Base-by-base conservation (phyloP, 306 rosid species). In the Lathyrus tuberosus region DNA sequence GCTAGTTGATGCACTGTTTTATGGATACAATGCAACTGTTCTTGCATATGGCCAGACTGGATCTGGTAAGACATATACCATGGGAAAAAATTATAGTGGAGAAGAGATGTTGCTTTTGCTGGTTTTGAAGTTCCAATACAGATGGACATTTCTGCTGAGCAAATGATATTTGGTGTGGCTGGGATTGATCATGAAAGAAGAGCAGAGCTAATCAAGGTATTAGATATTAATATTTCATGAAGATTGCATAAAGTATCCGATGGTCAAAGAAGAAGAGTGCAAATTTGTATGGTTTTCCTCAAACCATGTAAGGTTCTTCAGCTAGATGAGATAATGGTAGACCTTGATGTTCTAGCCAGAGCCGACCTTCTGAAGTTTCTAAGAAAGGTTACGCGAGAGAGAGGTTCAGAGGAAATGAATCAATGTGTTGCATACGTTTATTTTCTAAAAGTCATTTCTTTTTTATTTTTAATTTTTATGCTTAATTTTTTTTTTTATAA, bases 1-100 rank as follows among this genome's bases (percentile, higher is more conserved):
- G 0, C 81, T 95, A 2, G 96, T 95, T 8, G 96, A 91, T 47
- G 97, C 97, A 0, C 84, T 95, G 7, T 84, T 87, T 64, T 83
- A 84, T 54, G 99, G 99, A 4, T 95, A 95, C 62, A 95, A 95
- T 72, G 97, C 99, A 28, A 95, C 99, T 0, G 99, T 95, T 54
- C 95, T 95, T 52, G 99, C 99, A 3, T 95, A 89, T 65, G 99
- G 99, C 5, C 99, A 95, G 99, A 95, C 99, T 30, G 99, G 97
- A 67, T 95, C 99, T 1, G 96, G 99, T 18, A 91, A 95, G 73
- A 95, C 95, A 1, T 95, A 82, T 9, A 82, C 86, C 5, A 82
- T 82, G 86, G 86, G 97, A 2, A 95, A 97, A 57, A 95, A 89
- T 71, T 95, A 91, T 37, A 91, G 96, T 94, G 98, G 98, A 81